phyloP scores from a whole-genome alignment of 192 early-diverging fungal species.

The Spizellomyces sp. region DNA sequence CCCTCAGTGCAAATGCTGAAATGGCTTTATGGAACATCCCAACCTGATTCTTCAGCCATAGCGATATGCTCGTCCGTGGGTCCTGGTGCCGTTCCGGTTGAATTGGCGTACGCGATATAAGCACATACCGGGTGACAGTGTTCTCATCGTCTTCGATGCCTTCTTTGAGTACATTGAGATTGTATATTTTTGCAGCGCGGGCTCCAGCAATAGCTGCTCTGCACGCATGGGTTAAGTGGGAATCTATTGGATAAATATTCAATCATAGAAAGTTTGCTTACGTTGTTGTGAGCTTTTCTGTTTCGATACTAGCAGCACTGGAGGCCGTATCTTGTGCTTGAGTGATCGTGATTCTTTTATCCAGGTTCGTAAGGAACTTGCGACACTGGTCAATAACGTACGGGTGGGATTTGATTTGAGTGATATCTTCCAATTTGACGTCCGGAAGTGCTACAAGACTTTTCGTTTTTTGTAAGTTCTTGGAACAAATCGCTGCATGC shows the following conservation, averaged over 20 bases:
- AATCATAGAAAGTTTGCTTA: background rate
- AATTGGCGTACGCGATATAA: constrained; percentile 25
- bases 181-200: constrained; percentile 30
- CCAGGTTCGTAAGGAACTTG: constrained; percentile 20
- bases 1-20: constrained; percentile 36
- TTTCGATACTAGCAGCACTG: constrained; percentile 21
- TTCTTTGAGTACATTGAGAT: constrained; percentile 23
- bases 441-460: constrained; percentile 31
- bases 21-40: constrained; percentile 35
- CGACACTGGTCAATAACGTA: constrained; percentile 45
- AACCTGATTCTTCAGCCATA: constrained; percentile 35
- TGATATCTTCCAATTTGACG: constrained; percentile 23
- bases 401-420: constrained; percentile 35
- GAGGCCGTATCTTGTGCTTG: constrained; percentile 36
- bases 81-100: constrained; percentile 32
- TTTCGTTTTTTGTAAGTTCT: background rate
- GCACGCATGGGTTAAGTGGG: background rate
- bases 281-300: constrained; percentile 6
- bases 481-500: no score
- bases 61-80: constrained; percentile 30
- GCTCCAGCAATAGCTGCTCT: constrained; percentile 34
- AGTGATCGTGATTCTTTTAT: background rate
- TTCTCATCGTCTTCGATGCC: constrained; percentile 29
- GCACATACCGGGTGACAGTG: constrained; percentile 38
- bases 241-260: background rate